phyloP scores from a whole-genome alignment of 352 stramenopile genomes.

The Phytopythium sindhum region DNA sequence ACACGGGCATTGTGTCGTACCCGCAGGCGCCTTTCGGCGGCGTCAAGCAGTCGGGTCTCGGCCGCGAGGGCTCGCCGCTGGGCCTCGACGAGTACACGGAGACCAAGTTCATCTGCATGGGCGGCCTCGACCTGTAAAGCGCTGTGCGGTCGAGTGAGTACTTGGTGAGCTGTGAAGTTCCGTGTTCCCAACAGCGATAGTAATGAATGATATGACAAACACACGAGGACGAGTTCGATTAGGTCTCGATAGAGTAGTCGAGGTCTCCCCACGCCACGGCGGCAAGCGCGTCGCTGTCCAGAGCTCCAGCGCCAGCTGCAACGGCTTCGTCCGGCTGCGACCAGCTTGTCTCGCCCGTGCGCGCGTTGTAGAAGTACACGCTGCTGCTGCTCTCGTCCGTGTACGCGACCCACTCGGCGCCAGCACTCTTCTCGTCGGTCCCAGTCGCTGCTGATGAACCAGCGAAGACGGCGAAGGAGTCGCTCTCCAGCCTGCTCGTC shows the following conservation, averaged over 20 bases:
- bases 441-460: background rate
- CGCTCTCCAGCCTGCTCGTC: background rate
- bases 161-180: background rate
- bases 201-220: slow-evolving; percentile 1
- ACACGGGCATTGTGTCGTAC: slow-evolving; percentile 87
- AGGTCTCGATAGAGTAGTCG: slow-evolving; percentile 2
- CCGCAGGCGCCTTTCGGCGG: slow-evolving; percentile 88
- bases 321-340: background rate
- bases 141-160: background rate
- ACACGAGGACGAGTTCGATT: background rate
- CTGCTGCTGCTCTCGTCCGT: slow-evolving; percentile 24
- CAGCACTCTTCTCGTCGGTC: background rate
- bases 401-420: slow-evolving; percentile 20
- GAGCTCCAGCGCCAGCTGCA: background rate
- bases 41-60: slow-evolving; percentile 87
- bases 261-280: background rate
- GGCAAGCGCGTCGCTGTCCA: background rate
- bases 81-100: slow-evolving; percentile 96
- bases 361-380: slow-evolving; percentile 39
- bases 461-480: background rate
- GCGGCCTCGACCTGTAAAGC: slow-evolving; percentile 38
- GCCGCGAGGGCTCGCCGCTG: slow-evolving; percentile 85
- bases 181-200: background rate
- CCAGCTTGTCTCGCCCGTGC: slow-evolving; percentile 37
- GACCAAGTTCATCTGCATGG: slow-evolving; percentile 94